A percentile compares a stretch with the other conserved stretches of the same genome.
Conservation (phyloP, 2,329 filamentous ascomycete genomes). For the Scedosporium apiospermum region DNA sequence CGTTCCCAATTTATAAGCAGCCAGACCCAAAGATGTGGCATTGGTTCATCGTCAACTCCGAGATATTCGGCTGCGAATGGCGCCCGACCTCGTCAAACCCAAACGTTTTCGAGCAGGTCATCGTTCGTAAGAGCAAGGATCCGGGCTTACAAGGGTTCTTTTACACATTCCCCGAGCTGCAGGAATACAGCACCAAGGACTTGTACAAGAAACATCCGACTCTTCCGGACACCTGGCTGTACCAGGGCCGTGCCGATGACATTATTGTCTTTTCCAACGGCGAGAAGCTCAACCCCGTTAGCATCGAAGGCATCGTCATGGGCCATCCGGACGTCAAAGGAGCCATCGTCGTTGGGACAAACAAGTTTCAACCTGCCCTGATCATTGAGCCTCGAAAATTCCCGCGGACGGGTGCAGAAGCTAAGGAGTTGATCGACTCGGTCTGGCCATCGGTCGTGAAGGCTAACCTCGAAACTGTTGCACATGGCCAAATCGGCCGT, state of each 20-base stretch:
- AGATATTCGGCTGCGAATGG: constrained; percentile 32
- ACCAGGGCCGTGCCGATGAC: constrained; percentile 23
- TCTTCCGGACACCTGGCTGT: constrained; percentile 21
- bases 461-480: constrained; percentile 32
- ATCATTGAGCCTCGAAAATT: constrained; percentile 32
- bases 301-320: constrained; percentile 29
- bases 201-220: constrained; percentile 29
- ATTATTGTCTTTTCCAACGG: constrained; percentile 40
- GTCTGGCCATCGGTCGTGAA: constrained; percentile 33
- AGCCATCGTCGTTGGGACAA: constrained; percentile 34
- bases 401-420: constrained; percentile 16
- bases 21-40: constrained; percentile 26
- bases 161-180: constrained; percentile 25
- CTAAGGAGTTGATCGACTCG: constrained; percentile 24
- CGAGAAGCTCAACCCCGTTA: constrained; percentile 37
- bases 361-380: constrained; percentile 35
- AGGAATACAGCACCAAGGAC: constrained; percentile 26
- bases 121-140: constrained; percentile 20
- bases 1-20: constrained; percentile 25
- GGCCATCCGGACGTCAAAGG: constrained; percentile 28
- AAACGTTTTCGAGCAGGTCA: constrained; percentile 22
- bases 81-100: constrained; percentile 12
- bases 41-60: constrained; percentile 31
- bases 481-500: constrained; percentile 34
- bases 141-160: constrained; percentile 23